Base-by-base conservation (phyloP, 441 rosid species). In the Adansonia gregorii region DNA sequence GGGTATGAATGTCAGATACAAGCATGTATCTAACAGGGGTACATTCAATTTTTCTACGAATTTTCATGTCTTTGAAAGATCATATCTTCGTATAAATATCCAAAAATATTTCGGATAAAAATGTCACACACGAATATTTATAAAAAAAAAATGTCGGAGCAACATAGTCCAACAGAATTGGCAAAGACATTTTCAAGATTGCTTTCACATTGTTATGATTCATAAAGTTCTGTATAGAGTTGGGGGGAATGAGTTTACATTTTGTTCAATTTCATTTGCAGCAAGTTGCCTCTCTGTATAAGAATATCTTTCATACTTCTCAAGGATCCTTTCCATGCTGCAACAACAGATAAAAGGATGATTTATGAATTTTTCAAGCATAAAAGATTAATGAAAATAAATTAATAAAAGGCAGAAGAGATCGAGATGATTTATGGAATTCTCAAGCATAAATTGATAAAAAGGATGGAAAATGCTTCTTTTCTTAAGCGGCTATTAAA, bases 261-360 rank as follows among this genome's bases (percentile, higher is more conserved):
- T 87, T 72, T 84, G 83, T 69, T 87, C 85, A 17, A 82, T 72
- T 2, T 84, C 92, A 80, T 83, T 81, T 43, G 89, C 83, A 66
- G 56, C 82, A 78, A 88, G 89, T 78, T 89, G 97, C 85, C 89
- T 92, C 78, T 92, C 97, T 0, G 94, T 84, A 67, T 87, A 89
- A 4, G 92, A 84, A 48, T 89, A 87, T 82, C 98, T 88, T 82
- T 95, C 98, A 64, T 95, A 92, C 22, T 97, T 90, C 82, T 93
- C 98, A 10, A 95, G 95, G 69, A 95, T 90, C 81, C 85, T 92
- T 68, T 93, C 98, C 98, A 95, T 95, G 86, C 98, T 94, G 92
- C 67, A 31, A 73, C 7, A 51, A 77, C 70, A 74, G 8, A 51
- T 20, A 15, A 75, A 31, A 17, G 39, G 31, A 52, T 4, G 1